Percentiles rank a stretch among this genome's conserved stretches.
These are phyloP conservation scores for Tolypocladium inflatum DNA, from an alignment of 2,329 filamentous ascomycete species.

Conservation along the genomic window DNA sequence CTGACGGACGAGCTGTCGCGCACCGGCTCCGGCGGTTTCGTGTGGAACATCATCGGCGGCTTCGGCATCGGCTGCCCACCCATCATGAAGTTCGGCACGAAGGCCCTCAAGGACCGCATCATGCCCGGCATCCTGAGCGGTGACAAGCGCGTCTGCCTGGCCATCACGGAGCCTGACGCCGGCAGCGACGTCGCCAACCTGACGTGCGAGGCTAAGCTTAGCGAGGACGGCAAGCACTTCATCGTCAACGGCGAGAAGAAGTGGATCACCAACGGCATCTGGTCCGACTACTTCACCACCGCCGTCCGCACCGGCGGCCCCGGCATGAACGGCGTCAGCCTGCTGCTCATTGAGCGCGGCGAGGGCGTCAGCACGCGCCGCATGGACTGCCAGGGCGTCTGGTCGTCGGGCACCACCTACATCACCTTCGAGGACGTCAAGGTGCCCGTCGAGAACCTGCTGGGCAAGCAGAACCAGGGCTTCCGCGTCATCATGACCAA, in stretches of 20 bases:
- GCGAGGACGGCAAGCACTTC: conserved; percentile 94
- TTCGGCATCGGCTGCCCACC: conserved; percentile 92
- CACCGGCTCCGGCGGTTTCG: conserved; percentile 79
- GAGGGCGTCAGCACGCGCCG: conserved; percentile 85
- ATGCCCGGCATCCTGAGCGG: conserved; percentile 79
- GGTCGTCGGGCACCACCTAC: conserved; percentile 91
- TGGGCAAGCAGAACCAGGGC: conserved; percentile 96
- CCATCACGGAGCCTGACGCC: conserved; percentile 94
- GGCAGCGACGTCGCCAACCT: conserved; percentile 93
- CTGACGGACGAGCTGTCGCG: conserved; percentile 91
- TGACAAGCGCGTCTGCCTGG: conserved; percentile 94
- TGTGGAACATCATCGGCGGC: conserved; percentile 96
- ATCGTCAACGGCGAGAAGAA: conserved; percentile 99
- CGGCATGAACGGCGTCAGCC: conserved; percentile 87
- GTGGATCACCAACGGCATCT: conserved; percentile 98
- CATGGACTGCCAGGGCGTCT: conserved; percentile 98
- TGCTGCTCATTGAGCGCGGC: conserved; percentile 84
- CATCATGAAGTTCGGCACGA: conserved; percentile 82
- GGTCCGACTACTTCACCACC: conserved; percentile 95
- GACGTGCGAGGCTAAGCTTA: conserved; percentile 90
- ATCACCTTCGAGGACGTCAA: conserved; percentile 99
- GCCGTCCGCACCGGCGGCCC: conserved; percentile 81
- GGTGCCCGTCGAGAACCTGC: conserved; percentile 96
- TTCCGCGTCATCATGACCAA: conserved; percentile 99
- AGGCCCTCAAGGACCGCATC: conserved; percentile 76